phyloP scores from a whole-genome alignment of 257 asterid species.

The Linaria vulgaris region DNA sequence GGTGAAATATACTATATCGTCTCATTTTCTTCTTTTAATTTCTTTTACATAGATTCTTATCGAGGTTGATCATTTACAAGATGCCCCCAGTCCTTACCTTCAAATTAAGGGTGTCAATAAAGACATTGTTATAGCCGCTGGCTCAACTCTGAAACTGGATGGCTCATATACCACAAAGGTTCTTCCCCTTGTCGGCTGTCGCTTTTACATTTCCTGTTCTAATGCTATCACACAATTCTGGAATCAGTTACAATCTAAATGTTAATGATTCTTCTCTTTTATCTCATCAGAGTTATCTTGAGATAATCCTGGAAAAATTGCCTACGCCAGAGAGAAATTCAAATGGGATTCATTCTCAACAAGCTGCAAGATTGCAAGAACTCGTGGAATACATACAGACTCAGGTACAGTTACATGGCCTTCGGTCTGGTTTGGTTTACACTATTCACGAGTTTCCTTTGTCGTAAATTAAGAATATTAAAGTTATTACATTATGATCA shows the following conservation, averaged over 20 bases:
- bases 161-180: constrained; percentile 99
- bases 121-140: constrained; percentile 83
- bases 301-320: constrained; percentile 72
- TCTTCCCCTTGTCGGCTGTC: background rate
- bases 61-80: constrained; percentile 97
- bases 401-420: constrained; percentile 47
- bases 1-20: too few species aligned
- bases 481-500: too few species aligned
- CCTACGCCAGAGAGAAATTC: constrained; percentile 64
- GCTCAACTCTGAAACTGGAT: constrained; percentile 77
- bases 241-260: background rate
- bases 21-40: constrained; percentile 6
- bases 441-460: too few species aligned
- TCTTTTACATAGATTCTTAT: constrained; percentile 64
- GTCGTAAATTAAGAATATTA: too few species aligned
- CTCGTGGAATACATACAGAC: constrained; percentile 81
- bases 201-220: constrained; percentile 11
- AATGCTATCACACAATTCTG: background rate
- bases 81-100: constrained; percentile 77
- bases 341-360: constrained; percentile 86
- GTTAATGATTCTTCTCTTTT: constrained; percentile 25
- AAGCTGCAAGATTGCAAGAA: constrained; percentile 86
- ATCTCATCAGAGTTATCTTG: constrained; percentile 77
- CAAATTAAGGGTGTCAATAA: constrained; percentile 92
- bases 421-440: too few species aligned